A percentile compares a stretch with the other conserved stretches of the same genome.
These are phyloP conservation scores for Diutina sp. DNA, from an alignment of 1,139 yeast genomes.

Conservation along the genomic window DNA sequence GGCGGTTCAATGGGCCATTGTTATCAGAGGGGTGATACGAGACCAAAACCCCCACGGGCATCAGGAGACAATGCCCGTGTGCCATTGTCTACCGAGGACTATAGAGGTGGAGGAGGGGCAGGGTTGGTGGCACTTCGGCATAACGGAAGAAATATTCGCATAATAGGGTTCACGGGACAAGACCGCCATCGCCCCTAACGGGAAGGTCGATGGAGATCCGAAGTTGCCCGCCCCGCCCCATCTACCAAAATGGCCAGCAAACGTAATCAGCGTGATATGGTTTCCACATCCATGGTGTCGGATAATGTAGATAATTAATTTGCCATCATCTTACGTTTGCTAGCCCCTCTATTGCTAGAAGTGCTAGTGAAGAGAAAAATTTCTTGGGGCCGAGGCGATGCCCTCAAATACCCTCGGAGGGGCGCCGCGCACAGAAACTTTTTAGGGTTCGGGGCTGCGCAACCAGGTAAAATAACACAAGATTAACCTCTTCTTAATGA, in stretches of 20 bases:
- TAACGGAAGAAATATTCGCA: not conserved
- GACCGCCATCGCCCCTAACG: too few relatives aligned
- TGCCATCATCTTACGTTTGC: not conserved
- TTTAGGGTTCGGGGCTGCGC: not conserved
- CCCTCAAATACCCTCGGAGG: not conserved
- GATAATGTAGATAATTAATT: conserved; percentile 1
- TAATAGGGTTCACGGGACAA: not conserved
- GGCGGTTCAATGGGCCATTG: not conserved
- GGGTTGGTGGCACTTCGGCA: not conserved
- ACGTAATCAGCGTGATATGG: not conserved
- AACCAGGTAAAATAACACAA: not conserved
- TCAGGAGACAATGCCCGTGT: not conserved
- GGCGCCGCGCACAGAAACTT: too few relatives aligned
- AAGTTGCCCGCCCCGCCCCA: not conserved
- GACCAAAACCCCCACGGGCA: not conserved
- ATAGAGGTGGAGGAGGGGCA: not conserved
- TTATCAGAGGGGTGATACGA: not conserved
- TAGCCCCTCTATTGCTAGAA: not conserved
- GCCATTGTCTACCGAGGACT: not conserved
- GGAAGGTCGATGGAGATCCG: not conserved
- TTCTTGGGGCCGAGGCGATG: not conserved
- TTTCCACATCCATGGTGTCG: not conserved
- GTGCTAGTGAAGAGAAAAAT: not conserved
- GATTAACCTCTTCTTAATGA: not conserved
- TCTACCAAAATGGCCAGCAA: not conserved